Conservation (phyloP, 2,329 filamentous ascomycete genomes). For the Bimuria novae-zelandiae region DNA sequence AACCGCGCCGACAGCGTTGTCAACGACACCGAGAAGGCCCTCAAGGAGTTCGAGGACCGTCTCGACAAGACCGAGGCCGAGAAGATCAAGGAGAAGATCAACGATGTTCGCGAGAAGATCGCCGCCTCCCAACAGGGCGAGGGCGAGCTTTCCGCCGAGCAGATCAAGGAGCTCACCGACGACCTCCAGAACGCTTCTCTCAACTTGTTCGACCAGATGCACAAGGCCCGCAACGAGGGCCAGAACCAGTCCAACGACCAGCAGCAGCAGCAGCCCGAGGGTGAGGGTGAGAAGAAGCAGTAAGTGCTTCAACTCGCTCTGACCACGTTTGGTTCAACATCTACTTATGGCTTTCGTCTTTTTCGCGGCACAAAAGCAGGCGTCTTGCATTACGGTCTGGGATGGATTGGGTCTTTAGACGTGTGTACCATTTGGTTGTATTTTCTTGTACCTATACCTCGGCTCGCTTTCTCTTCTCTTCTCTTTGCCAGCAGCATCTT, state of each 20-base stretch:
- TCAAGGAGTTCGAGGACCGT: slow-evolving; percentile 94
- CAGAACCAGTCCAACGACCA: slow-evolving; percentile 48
- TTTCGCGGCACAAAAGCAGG: slow-evolving; percentile 39
- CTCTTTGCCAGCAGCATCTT: slow-evolving; percentile 25
- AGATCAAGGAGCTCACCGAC: slow-evolving; percentile 98
- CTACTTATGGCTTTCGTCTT: slow-evolving; percentile 23
- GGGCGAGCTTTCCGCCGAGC: slow-evolving; percentile 79
- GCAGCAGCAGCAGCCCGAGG: slow-evolving; percentile 50
- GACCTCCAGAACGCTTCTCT: slow-evolving; percentile 95
- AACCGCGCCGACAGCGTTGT: slow-evolving; percentile 96
- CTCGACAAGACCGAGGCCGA: slow-evolving; percentile 97
- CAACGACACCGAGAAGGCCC: slow-evolving; percentile 97
- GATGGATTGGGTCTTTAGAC: slow-evolving; percentile 39
- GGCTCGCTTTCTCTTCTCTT: slow-evolving; percentile 27
- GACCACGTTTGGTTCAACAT: slow-evolving; percentile 24
- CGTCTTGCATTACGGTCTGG: slow-evolving; percentile 44
- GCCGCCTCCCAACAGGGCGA: slow-evolving; percentile 95
- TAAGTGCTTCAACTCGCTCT: slow-evolving; percentile 44
- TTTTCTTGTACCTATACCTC: slow-evolving; percentile 43
- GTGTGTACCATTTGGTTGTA: slow-evolving; percentile 35
- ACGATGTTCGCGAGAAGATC: slow-evolving; percentile 82
- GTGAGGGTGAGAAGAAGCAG: slow-evolving; percentile 75
- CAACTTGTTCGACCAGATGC: slow-evolving; percentile 99
- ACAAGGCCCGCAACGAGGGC: slow-evolving; percentile 83
- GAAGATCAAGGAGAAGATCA: slow-evolving; percentile 91